Conservation (phyloP, 495 filamentous ascomycete genomes). For the Neurospora sp. region DNA sequence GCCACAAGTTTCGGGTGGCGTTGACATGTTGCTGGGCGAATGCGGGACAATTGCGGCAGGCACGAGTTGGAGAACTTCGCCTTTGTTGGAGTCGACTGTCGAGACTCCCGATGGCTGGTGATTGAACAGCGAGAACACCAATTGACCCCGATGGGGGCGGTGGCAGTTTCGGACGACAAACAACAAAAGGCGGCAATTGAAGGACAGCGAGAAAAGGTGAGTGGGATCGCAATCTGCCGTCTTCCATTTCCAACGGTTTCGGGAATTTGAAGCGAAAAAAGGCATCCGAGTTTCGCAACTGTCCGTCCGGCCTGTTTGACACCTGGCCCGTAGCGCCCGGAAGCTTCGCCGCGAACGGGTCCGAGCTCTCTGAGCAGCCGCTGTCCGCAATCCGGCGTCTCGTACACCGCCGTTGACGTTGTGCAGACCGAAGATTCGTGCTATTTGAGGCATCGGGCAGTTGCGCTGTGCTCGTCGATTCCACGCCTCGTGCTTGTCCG, state of each 20-base stretch:
- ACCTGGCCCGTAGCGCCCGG: not conserved
- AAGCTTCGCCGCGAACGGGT: not conserved
- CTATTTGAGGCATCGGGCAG: not conserved
- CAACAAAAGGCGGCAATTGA: not conserved
- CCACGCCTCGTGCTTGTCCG: not conserved
- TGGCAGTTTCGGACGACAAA: not conserved
- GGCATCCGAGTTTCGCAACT: not conserved
- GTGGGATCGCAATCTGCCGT: not conserved
- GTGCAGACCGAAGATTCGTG: not conserved
- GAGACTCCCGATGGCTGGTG: not conserved
- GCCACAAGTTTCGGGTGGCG: not conserved
- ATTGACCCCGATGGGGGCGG: not conserved
- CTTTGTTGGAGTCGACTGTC: not conserved
- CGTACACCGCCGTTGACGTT: not conserved
- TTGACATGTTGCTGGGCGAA: not conserved
- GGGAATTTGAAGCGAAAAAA: not conserved
- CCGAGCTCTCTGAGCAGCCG: not conserved
- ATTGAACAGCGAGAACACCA: not conserved
- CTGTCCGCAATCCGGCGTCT: not conserved
- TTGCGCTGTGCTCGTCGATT: not conserved
- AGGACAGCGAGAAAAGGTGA: not conserved
- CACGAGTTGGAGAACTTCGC: not conserved
- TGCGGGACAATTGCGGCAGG: not conserved
- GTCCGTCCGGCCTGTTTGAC: not conserved
- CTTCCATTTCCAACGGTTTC: not conserved